Conservation (phyloP, 2,329 filamentous ascomycete species). For the Hypomyces perniciosus region DNA sequence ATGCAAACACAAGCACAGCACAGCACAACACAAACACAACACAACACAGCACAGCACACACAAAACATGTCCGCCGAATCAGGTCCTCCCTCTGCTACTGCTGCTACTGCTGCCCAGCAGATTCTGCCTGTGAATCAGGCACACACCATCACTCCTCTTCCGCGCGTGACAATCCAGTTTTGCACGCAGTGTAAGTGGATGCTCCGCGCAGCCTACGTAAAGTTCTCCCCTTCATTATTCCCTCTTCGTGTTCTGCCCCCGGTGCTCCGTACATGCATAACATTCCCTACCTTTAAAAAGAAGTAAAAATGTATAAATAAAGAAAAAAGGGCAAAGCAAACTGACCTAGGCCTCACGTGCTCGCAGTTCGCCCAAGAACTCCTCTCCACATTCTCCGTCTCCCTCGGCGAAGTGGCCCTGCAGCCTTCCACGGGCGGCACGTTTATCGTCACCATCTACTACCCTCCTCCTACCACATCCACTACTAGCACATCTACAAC, state of each 20-base stretch:
- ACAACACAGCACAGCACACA: no score
- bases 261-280: neutral
- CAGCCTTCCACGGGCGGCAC: conserved; percentile 79
- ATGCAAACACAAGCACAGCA: no score
- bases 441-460: conserved; percentile 65
- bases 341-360: neutral
- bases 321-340: neutral
- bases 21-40: no score
- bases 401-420: conserved; percentile 80
- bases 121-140: neutral
- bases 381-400: conserved; percentile 81
- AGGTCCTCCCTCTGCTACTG: neutral
- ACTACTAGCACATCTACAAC: conserved; percentile 1
- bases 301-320: neutral
- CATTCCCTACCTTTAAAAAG: neutral
- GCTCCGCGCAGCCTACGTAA: conserved; percentile 76
- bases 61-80: neutral
- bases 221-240: conserved; percentile 20
- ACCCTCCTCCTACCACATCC: conserved; percentile 27
- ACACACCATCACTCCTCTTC: conserved; percentile 28
- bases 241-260: conserved; percentile 2
- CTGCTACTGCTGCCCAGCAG: no score
- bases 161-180: conserved; percentile 80
- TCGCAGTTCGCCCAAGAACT: conserved; percentile 85
- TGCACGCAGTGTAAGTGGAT: conserved; percentile 96